Percentiles rank a stretch among this genome's conserved stretches.
Evolutionary conservation across 2,329 filamentous ascomycete genomes (phyloP).

Genomic region (Pseudocercospora macadamiae): DNA sequence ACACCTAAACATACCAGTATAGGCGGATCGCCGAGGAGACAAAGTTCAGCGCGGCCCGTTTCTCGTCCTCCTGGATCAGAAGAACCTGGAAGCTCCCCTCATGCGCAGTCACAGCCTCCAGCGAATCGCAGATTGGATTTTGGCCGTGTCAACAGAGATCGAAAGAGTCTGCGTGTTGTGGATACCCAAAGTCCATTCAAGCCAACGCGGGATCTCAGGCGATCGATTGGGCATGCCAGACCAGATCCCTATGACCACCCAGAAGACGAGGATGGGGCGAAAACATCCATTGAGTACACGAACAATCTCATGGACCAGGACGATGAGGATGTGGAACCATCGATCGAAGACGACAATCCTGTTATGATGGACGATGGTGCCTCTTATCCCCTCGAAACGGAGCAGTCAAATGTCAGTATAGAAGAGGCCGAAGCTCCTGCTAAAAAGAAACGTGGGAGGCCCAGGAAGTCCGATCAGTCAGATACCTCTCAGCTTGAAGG

Average conservation of each 20-base stretch:
- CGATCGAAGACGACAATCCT: slow-evolving; percentile 25
- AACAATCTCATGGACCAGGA: slow-evolving; percentile 19
- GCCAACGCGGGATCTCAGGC: slow-evolving; percentile 32
- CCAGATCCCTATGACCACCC: slow-evolving; percentile 29
- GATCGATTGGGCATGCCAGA: slow-evolving; percentile 29
- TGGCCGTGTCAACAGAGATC: slow-evolving; percentile 28
- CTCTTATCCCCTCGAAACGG: slow-evolving; percentile 13
- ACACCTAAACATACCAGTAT: slow-evolving; percentile 68
- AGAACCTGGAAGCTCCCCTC: slow-evolving; percentile 20
- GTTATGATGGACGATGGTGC: slow-evolving; percentile 22
- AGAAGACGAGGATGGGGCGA: slow-evolving; percentile 24
- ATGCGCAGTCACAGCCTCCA: slow-evolving; percentile 25
- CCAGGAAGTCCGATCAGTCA: slow-evolving; percentile 26
- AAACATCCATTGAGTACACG: slow-evolving; percentile 22
- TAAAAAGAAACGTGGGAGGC: slow-evolving; percentile 23
- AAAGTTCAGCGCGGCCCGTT: slow-evolving; percentile 59
- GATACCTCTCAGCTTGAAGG: slow-evolving; percentile 21
- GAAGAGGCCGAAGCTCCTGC: slow-evolving; percentile 14
- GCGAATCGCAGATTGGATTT: slow-evolving; percentile 41
- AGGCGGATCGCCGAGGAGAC: slow-evolving; percentile 61
- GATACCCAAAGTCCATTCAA: slow-evolving; percentile 39
- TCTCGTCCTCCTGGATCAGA: slow-evolving; percentile 21
- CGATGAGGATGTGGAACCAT: slow-evolving; percentile 25
- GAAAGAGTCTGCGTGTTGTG: slow-evolving; percentile 31
- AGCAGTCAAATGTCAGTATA: slow-evolving; percentile 19